phyloP scores from a whole-genome alignment of 495 filamentous ascomycete species.

The Xylaria intraflava region DNA sequence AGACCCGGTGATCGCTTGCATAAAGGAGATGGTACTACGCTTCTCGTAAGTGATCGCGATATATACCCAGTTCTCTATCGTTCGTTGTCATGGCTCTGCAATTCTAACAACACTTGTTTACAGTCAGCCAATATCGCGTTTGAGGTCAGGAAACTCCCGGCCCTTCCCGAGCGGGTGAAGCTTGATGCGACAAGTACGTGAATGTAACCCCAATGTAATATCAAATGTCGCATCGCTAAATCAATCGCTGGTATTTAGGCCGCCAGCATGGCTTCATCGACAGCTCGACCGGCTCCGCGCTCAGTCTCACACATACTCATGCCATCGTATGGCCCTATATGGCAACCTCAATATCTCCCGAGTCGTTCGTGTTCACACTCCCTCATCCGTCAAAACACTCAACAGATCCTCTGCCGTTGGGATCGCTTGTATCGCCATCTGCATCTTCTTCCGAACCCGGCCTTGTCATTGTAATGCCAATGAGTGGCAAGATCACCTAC shows the following conservation, averaged over 20 bases:
- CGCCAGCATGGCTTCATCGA: constrained; percentile 59
- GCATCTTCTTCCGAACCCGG: constrained; percentile 70
- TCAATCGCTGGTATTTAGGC: constrained; percentile 29
- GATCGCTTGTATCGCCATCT: constrained; percentile 67
- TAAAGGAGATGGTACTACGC: constrained; percentile 55
- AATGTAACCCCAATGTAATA: not conserved
- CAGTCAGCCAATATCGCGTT: constrained; percentile 86
- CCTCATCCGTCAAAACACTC: constrained; percentile 61
- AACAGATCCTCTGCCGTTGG: constrained; percentile 66
- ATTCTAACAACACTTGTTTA: constrained; percentile 17
- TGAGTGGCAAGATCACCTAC: constrained; percentile 77
- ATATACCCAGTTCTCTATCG: not conserved
- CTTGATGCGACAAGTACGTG: constrained; percentile 52
- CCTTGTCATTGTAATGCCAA: constrained; percentile 74
- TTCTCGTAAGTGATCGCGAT: constrained; percentile 48
- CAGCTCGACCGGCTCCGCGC: constrained; percentile 61
- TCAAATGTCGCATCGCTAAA: constrained; percentile 13
- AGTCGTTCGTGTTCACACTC: constrained; percentile 68
- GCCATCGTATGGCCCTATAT: constrained; percentile 88
- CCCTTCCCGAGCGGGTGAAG: constrained; percentile 67
- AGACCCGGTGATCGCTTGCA: constrained; percentile 49
- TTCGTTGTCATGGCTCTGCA: not conserved
- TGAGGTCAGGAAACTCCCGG: constrained; percentile 75
- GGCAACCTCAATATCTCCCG: constrained; percentile 53
- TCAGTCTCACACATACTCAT: constrained; percentile 69